phyloP scores from a whole-genome alignment of 2,329 filamentous ascomycete species.

The Phaeosphaeria sp. region DNA sequence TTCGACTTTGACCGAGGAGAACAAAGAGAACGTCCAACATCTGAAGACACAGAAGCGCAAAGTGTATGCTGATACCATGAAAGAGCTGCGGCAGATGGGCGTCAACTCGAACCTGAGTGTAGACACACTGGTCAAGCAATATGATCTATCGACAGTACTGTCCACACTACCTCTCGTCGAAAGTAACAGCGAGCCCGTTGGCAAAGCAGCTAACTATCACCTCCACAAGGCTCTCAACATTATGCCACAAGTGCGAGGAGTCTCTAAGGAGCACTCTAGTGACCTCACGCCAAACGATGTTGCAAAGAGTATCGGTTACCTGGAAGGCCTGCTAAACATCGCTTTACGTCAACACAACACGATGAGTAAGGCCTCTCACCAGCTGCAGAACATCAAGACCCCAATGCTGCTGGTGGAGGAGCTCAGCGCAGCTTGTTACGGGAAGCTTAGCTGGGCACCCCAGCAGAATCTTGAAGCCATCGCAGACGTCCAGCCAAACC shows the following conservation, averaged over 20 bases:
- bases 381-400: slow-evolving; percentile 47
- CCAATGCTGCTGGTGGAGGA: slow-evolving; percentile 45
- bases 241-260: slow-evolving; percentile 70
- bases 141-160: slow-evolving; percentile 73
- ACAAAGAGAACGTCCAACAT: slow-evolving; percentile 82
- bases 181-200: slow-evolving; percentile 34
- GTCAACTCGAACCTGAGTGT: slow-evolving; percentile 82
- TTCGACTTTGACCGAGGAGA: slow-evolving; percentile 80
- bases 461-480: slow-evolving; percentile 15
- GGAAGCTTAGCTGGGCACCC: slow-evolving; percentile 23
- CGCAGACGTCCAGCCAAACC: slow-evolving; percentile 20
- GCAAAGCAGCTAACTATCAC: slow-evolving; percentile 66
- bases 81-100: slow-evolving; percentile 85
- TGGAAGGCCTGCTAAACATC: slow-evolving; percentile 84
- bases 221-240: slow-evolving; percentile 82
- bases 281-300: slow-evolving; percentile 85
- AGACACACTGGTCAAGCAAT: slow-evolving; percentile 75
- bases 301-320: slow-evolving; percentile 76
- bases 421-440: slow-evolving; percentile 29
- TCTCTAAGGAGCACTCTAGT: slow-evolving; percentile 76
- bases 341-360: slow-evolving; percentile 65
- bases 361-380: slow-evolving; percentile 36
- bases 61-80: slow-evolving; percentile 87
- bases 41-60: slow-evolving; percentile 90
- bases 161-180: slow-evolving; percentile 54